These are phyloP conservation scores for Beauveria medogensis DNA, from an alignment of 2,329 filamentous ascomycete genomes.

Conservation along the genomic window DNA sequence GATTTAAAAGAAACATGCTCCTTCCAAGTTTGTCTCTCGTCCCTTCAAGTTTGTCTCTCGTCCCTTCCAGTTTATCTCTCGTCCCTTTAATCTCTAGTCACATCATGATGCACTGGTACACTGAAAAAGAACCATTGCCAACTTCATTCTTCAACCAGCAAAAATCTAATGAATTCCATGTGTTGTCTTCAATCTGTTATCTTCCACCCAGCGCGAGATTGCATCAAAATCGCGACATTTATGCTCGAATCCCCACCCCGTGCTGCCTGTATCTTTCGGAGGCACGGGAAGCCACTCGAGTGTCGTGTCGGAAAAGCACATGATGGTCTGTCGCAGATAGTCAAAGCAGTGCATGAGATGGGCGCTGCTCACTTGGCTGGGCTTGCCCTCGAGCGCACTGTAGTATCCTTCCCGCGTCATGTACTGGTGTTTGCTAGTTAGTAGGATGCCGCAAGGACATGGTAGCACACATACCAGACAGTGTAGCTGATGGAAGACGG, in stretches of 20 bases:
- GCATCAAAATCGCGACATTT: constrained; percentile 22
- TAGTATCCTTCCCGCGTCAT: constrained; percentile 10
- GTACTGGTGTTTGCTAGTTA: constrained; percentile 5
- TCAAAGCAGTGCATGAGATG: constrained; percentile 42
- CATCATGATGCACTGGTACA: neutral
- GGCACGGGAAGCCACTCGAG: constrained; percentile 29
- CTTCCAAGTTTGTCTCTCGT: no score
- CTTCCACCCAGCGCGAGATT: constrained; percentile 16
- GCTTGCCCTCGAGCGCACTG: constrained; percentile 13
- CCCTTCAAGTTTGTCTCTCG: no score
- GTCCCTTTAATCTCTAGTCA: no score
- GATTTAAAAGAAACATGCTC: no score
- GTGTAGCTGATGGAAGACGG: neutral
- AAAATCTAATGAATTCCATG: neutral
- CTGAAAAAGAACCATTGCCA: neutral
- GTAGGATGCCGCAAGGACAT: neutral
- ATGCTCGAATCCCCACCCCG: constrained; percentile 16
- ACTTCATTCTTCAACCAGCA: neutral
- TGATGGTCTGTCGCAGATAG: constrained; percentile 38
- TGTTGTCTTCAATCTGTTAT: constrained; percentile 6
- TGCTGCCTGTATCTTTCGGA: constrained; percentile 3
- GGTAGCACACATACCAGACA: neutral
- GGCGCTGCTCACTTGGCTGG: constrained; percentile 11
- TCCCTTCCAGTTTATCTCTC: no score
- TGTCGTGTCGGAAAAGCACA: constrained; percentile 38